Base-by-base conservation (phyloP, 2,329 filamentous ascomycete species). In the Sporothrix inflata region DNA sequence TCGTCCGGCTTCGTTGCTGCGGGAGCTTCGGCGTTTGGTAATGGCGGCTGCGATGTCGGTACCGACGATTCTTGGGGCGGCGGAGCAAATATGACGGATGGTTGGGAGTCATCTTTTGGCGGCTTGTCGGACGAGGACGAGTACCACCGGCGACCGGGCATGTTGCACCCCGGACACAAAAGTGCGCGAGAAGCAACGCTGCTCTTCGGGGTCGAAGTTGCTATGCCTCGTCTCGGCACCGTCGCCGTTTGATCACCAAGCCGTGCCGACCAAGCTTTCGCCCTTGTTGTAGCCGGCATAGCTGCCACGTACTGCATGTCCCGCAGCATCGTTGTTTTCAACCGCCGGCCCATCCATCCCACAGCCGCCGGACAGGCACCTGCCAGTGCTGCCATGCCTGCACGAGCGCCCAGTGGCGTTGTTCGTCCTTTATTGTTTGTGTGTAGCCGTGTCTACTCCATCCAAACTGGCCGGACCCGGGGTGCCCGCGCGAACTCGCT, bases 311-410 rank as follows among this genome's bases (percentile, higher is more conserved):
- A 3, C 16, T n/a, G 47, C 47, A 49, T n/a, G 47, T 47, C 45
- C 45, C 45, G 16, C 45, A 67, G 24, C 27, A 67, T 38, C 27
- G 63, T 51, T 42, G 42, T 51, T 16, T 3, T 51, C 65, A 51
- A 34, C 30, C 16, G 65, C 45, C 27, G 65, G n/a, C 27, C 42
- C 65, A 51, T 51, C 65, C 65, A 16, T n/a, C 65, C 45, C 9
- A 27, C 45, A 9, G 45, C 45, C 27, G 27, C 65, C 24, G 45
- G 65, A 38, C 42, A 53, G 45, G 24, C 65, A 38, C 45, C 19
- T 16, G 42, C 27, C 65, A 51, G 27, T 21, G 65, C 45, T 51
- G 65, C 45, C 65, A 67, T 67, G 27, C 24, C 40, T 45, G 42
- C 45, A 8, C 63, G 30, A 34, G 45, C 63, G n/a, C 60, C 30